Percentiles rank a stretch among this genome's conserved stretches.
Conservation (phyloP, 345 rosid species). For the Hibiscus syriacus region DNA sequence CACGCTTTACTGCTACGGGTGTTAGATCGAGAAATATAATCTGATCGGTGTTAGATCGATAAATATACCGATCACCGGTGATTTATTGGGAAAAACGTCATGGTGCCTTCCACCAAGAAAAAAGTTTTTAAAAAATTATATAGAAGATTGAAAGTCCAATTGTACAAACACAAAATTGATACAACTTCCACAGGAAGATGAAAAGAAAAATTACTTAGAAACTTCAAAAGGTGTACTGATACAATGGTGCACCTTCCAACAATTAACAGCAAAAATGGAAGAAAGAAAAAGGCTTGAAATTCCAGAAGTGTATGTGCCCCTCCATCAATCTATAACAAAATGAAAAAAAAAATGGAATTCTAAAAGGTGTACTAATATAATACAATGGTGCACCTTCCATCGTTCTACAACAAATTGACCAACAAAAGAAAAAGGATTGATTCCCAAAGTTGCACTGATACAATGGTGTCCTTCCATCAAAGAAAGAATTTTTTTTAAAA, state of each 20-base stretch:
- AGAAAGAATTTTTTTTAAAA: not conserved
- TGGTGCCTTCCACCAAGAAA: too few relatives aligned
- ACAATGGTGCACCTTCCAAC: not conserved
- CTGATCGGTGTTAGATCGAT: too few relatives aligned
- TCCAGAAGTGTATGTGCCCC: not conserved
- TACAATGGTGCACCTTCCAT: not conserved
- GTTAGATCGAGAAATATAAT: too few relatives aligned
- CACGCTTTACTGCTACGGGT: too few relatives aligned
- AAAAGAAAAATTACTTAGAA: not conserved
- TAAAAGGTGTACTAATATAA: too few relatives aligned
- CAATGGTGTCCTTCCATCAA: conserved; percentile 11
- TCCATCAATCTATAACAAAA: conserved; percentile 15
- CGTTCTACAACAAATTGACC: not conserved
- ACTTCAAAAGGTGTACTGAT: not conserved
- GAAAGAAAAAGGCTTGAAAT: too few relatives aligned
- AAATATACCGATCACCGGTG: too few relatives aligned
- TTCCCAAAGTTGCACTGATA: not conserved
- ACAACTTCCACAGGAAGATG: not conserved
- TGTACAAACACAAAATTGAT: not conserved
- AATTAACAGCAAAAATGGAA: too few relatives aligned
- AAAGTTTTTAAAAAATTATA: too few relatives aligned
- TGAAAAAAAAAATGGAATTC: not conserved
- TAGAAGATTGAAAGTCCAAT: too few relatives aligned
- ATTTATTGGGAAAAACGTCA: too few relatives aligned
- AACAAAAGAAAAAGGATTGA: not conserved